These are phyloP conservation scores for Solanum neorickii DNA, from an alignment of 257 asterid genomes.

Conservation along the genomic window DNA sequence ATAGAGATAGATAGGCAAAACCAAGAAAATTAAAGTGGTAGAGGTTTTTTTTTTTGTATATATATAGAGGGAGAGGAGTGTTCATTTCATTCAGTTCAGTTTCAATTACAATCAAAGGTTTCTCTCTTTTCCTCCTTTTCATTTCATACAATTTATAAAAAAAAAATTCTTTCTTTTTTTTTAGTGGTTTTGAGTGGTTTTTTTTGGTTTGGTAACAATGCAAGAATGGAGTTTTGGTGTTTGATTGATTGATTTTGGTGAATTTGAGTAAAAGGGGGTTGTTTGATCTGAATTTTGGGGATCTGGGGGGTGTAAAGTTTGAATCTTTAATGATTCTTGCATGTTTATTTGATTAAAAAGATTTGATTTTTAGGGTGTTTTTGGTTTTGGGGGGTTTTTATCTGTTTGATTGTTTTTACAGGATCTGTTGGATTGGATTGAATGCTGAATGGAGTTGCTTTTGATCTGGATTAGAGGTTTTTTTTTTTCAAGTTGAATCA, in stretches of 20 bases:
- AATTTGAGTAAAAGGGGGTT: constrained; percentile 17
- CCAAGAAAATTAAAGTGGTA: neutral
- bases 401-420: neutral
- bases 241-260: constrained; percentile 14
- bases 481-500: neutral
- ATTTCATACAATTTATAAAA: constrained; percentile 33
- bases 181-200: neutral
- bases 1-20: constrained; percentile 1
- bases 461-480: neutral
- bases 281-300: constrained; percentile 62
- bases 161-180: neutral
- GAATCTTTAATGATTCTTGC: constrained; percentile 10
- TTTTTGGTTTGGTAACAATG: constrained; percentile 14
- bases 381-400: neutral
- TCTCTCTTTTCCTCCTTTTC: constrained; percentile 4
- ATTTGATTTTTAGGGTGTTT: constrained; percentile 3
- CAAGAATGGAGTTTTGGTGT: constrained; percentile 23
- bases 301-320: constrained; percentile 26
- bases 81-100: constrained; percentile 6
- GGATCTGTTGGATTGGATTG: constrained; percentile 2
- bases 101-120: constrained; percentile 23
- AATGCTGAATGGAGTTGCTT: constrained; percentile 7
- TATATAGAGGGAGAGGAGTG: neutral
- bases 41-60: neutral
- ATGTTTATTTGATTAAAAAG: constrained; percentile 21